Percentiles rank a stretch among this genome's conserved stretches.
phyloP scores from a whole-genome alignment of 2,329 filamentous ascomycete species.

The Epichloe glyceriae region DNA sequence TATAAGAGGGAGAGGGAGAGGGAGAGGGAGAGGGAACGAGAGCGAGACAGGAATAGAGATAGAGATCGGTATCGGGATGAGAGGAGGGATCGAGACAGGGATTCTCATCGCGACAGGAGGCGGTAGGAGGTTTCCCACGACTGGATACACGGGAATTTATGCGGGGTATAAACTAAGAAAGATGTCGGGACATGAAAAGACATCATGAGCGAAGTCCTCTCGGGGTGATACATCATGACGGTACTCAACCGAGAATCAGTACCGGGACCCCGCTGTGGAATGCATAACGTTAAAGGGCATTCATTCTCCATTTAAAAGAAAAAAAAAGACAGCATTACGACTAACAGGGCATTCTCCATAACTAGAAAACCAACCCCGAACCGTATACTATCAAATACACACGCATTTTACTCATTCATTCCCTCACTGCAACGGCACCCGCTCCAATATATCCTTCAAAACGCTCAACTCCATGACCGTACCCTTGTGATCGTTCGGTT shows the following conservation, averaged over 20 bases:
- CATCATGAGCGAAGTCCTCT: neutral
- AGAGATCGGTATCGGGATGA: neutral
- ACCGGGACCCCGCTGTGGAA: too few relatives aligned
- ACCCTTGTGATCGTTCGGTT: conserved; percentile 16
- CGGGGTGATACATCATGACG: neutral
- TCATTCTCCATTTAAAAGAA: too few relatives aligned
- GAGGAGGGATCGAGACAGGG: conserved; percentile 1
- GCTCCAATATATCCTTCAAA: conserved; percentile 28
- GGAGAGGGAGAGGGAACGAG: conserved; percentile 28
- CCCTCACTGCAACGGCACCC: conserved; percentile 25
- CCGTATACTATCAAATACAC: neutral
- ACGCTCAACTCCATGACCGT: conserved; percentile 28
- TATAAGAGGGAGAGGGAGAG: conserved; percentile 35
- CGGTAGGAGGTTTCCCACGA: neutral
- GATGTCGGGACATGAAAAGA: too few relatives aligned
- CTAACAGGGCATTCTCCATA: neutral
- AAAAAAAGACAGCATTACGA: neutral
- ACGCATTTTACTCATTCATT: neutral
- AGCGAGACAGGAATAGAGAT: conserved; percentile 12
- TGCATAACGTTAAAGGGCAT: neutral
- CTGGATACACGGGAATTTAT: too few relatives aligned
- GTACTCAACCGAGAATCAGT: neutral
- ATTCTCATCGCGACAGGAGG: conserved; percentile 10
- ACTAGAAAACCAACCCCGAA: neutral
- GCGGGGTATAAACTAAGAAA: too few relatives aligned